phyloP scores from a whole-genome alignment of 352 stramenopile genomes.

The Pythium sukuiense region DNA sequence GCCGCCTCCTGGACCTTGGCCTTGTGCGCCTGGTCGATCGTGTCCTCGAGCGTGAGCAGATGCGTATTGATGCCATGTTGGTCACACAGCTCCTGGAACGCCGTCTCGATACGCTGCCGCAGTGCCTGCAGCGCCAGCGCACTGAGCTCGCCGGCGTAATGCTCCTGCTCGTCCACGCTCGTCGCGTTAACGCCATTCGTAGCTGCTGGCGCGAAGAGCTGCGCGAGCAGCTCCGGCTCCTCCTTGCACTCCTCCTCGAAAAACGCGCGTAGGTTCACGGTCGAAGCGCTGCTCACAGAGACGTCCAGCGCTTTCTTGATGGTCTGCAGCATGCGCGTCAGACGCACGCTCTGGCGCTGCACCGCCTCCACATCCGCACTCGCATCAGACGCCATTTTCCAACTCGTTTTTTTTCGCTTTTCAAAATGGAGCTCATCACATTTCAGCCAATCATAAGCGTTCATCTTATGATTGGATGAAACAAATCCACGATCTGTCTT shows the following conservation, averaged over 20 bases:
- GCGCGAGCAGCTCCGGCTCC: slow-evolving; percentile 49
- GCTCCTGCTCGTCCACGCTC: slow-evolving; percentile 23
- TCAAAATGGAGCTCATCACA: slow-evolving; percentile 1
- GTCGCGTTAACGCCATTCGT: background rate
- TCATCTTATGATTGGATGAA: background rate
- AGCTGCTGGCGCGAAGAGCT: slow-evolving; percentile 39
- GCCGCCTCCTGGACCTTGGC: slow-evolving; percentile 37
- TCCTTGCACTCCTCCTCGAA: slow-evolving; percentile 53
- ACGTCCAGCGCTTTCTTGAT: slow-evolving; percentile 69
- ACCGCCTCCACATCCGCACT: slow-evolving; percentile 14
- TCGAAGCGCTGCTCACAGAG: slow-evolving; percentile 47
- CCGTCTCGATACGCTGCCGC: slow-evolving; percentile 48
- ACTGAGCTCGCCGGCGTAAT: slow-evolving; percentile 44
- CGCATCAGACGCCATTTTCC: slow-evolving; percentile 24
- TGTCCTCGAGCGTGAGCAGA: slow-evolving; percentile 49
- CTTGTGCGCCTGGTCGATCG: slow-evolving; percentile 47
- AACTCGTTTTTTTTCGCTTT: slow-evolving; percentile 10
- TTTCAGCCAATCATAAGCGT: slow-evolving; percentile 14
- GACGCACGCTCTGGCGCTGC: slow-evolving; percentile 34
- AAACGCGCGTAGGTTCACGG: slow-evolving; percentile 46
- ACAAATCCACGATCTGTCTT: background rate
- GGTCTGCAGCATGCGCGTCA: slow-evolving; percentile 61
- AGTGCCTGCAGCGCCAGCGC: slow-evolving; percentile 55
- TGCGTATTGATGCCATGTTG: slow-evolving; percentile 48
- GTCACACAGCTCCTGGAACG: slow-evolving; percentile 55